Base-by-base conservation (phyloP, 768 basidiomycete species). In the Mycena maculata region DNA sequence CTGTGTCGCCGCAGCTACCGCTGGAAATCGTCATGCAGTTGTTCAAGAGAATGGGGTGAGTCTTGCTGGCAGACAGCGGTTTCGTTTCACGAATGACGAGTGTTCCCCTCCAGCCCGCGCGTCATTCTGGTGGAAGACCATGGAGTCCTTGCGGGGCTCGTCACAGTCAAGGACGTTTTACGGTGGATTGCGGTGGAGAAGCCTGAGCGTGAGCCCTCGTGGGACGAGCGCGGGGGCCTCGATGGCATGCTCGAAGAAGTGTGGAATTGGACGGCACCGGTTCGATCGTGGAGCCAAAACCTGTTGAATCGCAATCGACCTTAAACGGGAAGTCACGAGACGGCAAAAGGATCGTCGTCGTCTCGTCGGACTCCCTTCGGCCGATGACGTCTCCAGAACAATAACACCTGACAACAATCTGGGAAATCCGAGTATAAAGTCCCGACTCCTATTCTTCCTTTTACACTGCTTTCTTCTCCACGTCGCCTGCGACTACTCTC, bases 1-100 rank as follows among this genome's bases (percentile, higher is more conserved):
- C 94, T 0, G 96, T 98, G 13, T 92, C 95, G 8, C 92, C 95
- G 1, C 93, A 94, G 69, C 85, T 98, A 42, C 95, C 96, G 0
- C 83, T 99, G 45, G 98, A 99, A 77, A 95, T 98, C 60, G 95
- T 96, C 10, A 95, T 98, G 92, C 95, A 99, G 75, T 81, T 99
- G 28, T 99, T 99, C 85, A 94, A 97, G 76, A 87, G 95, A 49
- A 94, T 99, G 92, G 98, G 98, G 98, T 98, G 74, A 72, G 94
- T 84, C 23, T 18, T n/a, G n/a, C n/a, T n/a, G n/a, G 16, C 6
- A 1, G 18, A 20, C 25, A 39, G 28, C 22, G 13, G 53, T 30
- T 53, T 70, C 47, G 45, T 54, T 22, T 36, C 69, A 48, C 18
- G 23, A 1, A 20, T 59, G 48, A 60, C 28, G 31, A 49, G 16